Conservation (phyloP, 768 basidiomycete genomes). For the Pleurotus tuber-regium region DNA sequence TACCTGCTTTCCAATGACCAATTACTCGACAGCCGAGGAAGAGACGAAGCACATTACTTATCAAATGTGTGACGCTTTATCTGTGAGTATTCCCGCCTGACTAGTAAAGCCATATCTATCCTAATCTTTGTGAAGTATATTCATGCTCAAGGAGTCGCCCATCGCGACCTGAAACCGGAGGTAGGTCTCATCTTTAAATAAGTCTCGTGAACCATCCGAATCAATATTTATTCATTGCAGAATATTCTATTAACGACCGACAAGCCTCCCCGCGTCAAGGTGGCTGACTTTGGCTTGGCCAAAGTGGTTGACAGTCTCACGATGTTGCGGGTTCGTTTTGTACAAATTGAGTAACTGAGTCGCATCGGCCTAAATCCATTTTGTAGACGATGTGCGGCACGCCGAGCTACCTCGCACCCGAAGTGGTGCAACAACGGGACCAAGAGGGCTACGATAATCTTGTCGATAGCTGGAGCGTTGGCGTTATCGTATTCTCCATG, state of each 20-base stretch:
- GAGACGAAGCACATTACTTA: slow-evolving; percentile 68
- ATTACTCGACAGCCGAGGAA: slow-evolving; percentile 47
- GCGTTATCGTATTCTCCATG: slow-evolving; percentile 94
- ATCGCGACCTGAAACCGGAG: slow-evolving; percentile 94
- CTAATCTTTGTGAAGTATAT: slow-evolving; percentile 60
- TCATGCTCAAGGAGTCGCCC: slow-evolving; percentile 74
- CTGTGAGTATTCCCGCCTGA: slow-evolving; percentile 40
- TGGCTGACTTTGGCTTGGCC: slow-evolving; percentile 95
- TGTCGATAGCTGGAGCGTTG: slow-evolving; percentile 96
- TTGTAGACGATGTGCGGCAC: slow-evolving; percentile 93
- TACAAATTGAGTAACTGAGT: not conserved
- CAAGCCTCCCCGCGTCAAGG: slow-evolving; percentile 71
- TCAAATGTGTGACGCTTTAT: slow-evolving; percentile 79
- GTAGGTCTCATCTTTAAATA: slow-evolving; percentile 27
- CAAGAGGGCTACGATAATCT: slow-evolving; percentile 78
- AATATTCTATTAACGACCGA: slow-evolving; percentile 82
- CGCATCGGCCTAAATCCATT: no score
- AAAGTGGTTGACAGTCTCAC: slow-evolving; percentile 84
- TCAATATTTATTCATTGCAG: no score
- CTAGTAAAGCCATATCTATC: not conserved
- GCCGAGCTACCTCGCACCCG: slow-evolving; percentile 90
- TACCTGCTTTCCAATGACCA: no score
- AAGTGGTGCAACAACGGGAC: slow-evolving; percentile 72
- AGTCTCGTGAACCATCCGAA: not conserved
- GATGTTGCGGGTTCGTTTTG: slow-evolving; percentile 60